Percentiles rank a stretch among this genome's conserved stretches.
Conservation (phyloP, 768 basidiomycete genomes). For the Tricholoma hemisulphureum region DNA sequence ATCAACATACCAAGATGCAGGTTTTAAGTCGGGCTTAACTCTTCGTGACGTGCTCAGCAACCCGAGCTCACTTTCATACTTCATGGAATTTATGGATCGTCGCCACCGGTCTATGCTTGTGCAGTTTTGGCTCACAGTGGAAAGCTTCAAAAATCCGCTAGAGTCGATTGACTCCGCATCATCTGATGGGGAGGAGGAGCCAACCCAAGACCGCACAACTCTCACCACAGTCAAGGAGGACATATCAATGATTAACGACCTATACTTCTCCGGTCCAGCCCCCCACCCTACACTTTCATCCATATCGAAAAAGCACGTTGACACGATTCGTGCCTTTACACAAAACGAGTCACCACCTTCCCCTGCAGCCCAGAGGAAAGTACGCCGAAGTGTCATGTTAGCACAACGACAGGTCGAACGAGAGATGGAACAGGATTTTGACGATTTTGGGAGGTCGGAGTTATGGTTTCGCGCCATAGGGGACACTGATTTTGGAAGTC, state of each 20-base stretch:
- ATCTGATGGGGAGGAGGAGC: constrained; percentile 56
- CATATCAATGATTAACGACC: constrained; percentile 82
- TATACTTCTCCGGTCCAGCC: constrained; percentile 71
- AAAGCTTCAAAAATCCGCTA: constrained; percentile 96
- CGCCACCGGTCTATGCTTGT: constrained; percentile 79
- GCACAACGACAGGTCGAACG: constrained; percentile 85
- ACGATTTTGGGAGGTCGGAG: constrained; percentile 83
- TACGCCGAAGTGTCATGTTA: constrained; percentile 76
- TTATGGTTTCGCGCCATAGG: constrained; percentile 89
- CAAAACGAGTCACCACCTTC: constrained; percentile 46
- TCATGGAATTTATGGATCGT: constrained; percentile 99
- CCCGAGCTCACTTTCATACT: constrained; percentile 88
- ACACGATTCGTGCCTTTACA: constrained; percentile 67
- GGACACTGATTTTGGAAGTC: constrained; percentile 51
- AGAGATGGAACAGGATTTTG: constrained; percentile 90
- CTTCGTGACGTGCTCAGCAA: constrained; percentile 83
- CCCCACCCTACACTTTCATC: constrained; percentile 58
- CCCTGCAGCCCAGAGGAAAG: constrained; percentile 46
- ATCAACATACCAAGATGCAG: constrained; percentile 41
- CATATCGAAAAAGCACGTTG: constrained; percentile 69
- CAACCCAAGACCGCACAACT: constrained; percentile 51
- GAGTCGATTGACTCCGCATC: constrained; percentile 78
- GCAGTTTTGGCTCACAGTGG: constrained; percentile 97
- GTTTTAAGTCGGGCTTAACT: constrained; percentile 48
- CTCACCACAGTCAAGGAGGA: constrained; percentile 78